These are phyloP conservation scores for Cyberlindnera amylophila DNA, from an alignment of 805 yeast species.

Conservation along the genomic window DNA sequence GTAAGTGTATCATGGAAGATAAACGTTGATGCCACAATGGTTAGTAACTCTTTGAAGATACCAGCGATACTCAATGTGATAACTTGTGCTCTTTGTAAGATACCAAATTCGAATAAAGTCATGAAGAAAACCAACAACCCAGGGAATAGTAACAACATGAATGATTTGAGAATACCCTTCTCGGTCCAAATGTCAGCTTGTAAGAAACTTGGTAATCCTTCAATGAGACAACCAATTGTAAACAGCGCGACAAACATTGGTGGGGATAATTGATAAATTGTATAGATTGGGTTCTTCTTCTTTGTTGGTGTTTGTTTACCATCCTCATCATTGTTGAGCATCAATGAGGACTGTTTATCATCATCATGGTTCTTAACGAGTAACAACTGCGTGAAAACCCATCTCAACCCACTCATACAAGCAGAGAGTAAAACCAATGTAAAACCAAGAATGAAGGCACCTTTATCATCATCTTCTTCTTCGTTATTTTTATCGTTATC, in stretches of 20 bases:
- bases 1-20: slow-evolving; percentile 74
- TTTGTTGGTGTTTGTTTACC: slow-evolving; percentile 4
- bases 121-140: slow-evolving; percentile 85
- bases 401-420: slow-evolving; percentile 81
- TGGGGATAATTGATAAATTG: slow-evolving; percentile 83
- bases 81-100: slow-evolving; percentile 77
- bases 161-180: slow-evolving; percentile 54
- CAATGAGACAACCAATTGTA: slow-evolving; percentile 59
- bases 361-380: slow-evolving; percentile 52
- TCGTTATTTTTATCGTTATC: slow-evolving; percentile 34
- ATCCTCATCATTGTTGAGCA: background rate
- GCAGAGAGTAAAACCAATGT: slow-evolving; percentile 73
- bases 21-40: slow-evolving; percentile 63
- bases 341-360: background rate
- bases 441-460: slow-evolving; percentile 50
- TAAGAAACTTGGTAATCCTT: slow-evolving; percentile 57
- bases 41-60: slow-evolving; percentile 84
- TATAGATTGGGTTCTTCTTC: slow-evolving; percentile 68
- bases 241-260: slow-evolving; percentile 67
- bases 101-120: slow-evolving; percentile 84
- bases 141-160: slow-evolving; percentile 65
- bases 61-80: slow-evolving; percentile 89
- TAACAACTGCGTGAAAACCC: slow-evolving; percentile 91
- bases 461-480: slow-evolving; percentile 21
- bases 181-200: slow-evolving; percentile 59